Evolutionary conservation across 768 basidiomycete species (phyloP).

Genomic region (Rhodotorula graminis): DNA sequence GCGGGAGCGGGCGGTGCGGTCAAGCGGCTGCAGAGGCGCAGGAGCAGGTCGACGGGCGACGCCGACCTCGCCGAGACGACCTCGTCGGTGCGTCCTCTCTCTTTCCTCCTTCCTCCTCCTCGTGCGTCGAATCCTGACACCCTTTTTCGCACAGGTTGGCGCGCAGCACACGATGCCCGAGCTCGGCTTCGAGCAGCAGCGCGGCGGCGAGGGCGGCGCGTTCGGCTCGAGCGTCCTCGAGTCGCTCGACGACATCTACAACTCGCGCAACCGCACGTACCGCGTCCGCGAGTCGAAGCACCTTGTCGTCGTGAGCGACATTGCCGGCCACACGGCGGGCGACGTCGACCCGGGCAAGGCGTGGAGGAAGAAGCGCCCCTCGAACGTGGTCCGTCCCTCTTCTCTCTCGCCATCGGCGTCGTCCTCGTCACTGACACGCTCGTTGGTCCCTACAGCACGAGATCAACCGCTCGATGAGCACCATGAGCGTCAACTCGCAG

Average conservation of each 20-base stretch:
- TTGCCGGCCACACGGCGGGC: slow-evolving; percentile 65
- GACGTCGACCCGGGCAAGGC: slow-evolving; percentile 75
- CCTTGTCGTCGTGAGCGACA: slow-evolving; percentile 74
- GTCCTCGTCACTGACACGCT: background rate
- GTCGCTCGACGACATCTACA: slow-evolving; percentile 51
- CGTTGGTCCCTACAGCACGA: slow-evolving; percentile 9
- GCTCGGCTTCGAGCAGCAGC: slow-evolving; percentile 20
- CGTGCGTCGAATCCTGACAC: too few species aligned
- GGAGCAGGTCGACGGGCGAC: slow-evolving; percentile 76
- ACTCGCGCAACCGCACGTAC: slow-evolving; percentile 63
- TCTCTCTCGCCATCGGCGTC: too few species aligned
- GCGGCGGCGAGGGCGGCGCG: slow-evolving; percentile 35
- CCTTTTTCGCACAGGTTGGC: background rate
- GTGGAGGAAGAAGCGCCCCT: slow-evolving; percentile 83
- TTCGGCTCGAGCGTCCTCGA: slow-evolving; percentile 25
- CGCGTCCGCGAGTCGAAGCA: slow-evolving; percentile 69
- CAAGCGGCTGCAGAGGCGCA: slow-evolving; percentile 45
- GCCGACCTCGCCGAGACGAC: slow-evolving; percentile 51
- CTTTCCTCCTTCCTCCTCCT: background rate
- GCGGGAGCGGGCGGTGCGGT: slow-evolving; percentile 34
- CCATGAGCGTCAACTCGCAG: slow-evolving; percentile 88
- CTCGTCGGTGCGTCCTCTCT: background rate
- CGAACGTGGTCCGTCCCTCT: slow-evolving; percentile 72
- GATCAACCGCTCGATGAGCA: slow-evolving; percentile 45
- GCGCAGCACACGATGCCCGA: slow-evolving; percentile 24